These are phyloP conservation scores for Fusarium sp. DNA, from an alignment of 2,329 filamentous ascomycete genomes.

Conservation along the genomic window DNA sequence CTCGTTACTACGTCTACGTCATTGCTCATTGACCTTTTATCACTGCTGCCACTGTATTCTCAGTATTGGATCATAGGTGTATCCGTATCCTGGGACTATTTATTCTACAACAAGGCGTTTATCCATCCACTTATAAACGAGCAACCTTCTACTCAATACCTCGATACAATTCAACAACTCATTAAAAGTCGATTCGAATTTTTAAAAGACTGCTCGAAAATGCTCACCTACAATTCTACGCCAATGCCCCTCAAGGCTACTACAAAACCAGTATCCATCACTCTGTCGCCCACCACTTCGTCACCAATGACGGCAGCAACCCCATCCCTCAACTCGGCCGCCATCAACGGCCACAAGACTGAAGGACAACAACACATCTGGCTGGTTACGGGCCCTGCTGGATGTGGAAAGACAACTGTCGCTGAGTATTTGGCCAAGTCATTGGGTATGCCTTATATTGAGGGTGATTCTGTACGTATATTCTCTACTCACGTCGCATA, in stretches of 20 bases:
- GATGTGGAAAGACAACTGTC: slow-evolving; percentile 82
- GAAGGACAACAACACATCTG: slow-evolving; percentile 74
- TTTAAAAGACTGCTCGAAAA: slow-evolving; percentile 44
- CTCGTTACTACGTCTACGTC: slow-evolving; percentile 20
- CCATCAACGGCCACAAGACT: slow-evolving; percentile 47
- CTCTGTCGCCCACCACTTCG: slow-evolving; percentile 37
- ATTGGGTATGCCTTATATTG: slow-evolving; percentile 76
- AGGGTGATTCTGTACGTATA: slow-evolving; percentile 77
- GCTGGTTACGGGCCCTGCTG: slow-evolving; percentile 82
- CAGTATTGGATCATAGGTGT: not conserved
- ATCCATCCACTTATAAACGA: not conserved
- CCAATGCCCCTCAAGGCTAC: slow-evolving; percentile 58
- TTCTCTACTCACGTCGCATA: slow-evolving; percentile 1
- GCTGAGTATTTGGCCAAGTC: slow-evolving; percentile 71
- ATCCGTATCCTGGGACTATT: not conserved
- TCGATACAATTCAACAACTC: not conserved
- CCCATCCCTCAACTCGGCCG: slow-evolving; percentile 46
- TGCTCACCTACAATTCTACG: slow-evolving; percentile 64
- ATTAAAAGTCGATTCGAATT: slow-evolving; percentile 5
- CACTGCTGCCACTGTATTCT: slow-evolving; percentile 7
- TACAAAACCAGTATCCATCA: slow-evolving; percentile 45
- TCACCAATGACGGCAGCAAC: slow-evolving; percentile 39
- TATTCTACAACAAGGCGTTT: not conserved
- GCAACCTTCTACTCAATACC: not conserved
- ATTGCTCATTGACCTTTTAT: slow-evolving; percentile 23